Evolutionary conservation across 352 stramenopile species (phyloP).

Genomic region (Thraustochytrium striatum): DNA sequence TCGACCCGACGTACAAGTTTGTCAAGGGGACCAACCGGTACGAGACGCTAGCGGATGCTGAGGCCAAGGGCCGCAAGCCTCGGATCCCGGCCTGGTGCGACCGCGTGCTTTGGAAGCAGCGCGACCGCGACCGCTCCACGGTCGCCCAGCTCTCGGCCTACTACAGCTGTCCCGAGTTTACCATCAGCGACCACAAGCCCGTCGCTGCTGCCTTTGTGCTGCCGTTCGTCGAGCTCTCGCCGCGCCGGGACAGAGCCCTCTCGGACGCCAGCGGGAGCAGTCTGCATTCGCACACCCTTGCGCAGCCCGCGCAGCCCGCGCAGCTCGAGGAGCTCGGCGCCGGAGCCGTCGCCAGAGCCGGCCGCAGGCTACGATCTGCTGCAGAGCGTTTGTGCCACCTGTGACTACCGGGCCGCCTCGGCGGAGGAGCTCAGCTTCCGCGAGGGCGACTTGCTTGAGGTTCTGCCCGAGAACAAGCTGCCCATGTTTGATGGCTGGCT

Average conservation of each 20-base stretch:
- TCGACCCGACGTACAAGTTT: slow-evolving; percentile 50
- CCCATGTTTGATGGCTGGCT: slow-evolving; percentile 29
- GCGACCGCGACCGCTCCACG: not conserved
- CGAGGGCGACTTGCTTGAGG: slow-evolving; percentile 14
- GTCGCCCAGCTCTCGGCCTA: slow-evolving; percentile 28
- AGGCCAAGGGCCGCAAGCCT: not conserved
- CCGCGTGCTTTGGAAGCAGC: slow-evolving; percentile 23
- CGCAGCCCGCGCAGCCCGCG: not conserved
- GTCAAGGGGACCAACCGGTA: slow-evolving; percentile 26
- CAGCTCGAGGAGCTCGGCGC: not conserved
- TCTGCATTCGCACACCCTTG: not conserved
- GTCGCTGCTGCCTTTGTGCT: slow-evolving; percentile 32
- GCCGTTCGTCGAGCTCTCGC: slow-evolving; percentile 34
- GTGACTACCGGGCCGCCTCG: not conserved
- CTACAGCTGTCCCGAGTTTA: slow-evolving; percentile 5
- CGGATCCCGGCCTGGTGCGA: slow-evolving; percentile 48
- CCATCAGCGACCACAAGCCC: slow-evolving; percentile 45
- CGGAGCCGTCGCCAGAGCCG: not conserved
- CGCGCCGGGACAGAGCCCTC: not conserved
- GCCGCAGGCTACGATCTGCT: not conserved
- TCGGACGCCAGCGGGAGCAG: not conserved
- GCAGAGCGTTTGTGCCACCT: slow-evolving; percentile 1
- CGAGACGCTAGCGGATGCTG: not conserved
- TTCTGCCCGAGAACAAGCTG: slow-evolving; percentile 32
- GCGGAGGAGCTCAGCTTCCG: slow-evolving; percentile 19